These are phyloP conservation scores for Aurifilum marmelostoma DNA, from an alignment of 2,329 filamentous ascomycete species.

Conservation along the genomic window DNA sequence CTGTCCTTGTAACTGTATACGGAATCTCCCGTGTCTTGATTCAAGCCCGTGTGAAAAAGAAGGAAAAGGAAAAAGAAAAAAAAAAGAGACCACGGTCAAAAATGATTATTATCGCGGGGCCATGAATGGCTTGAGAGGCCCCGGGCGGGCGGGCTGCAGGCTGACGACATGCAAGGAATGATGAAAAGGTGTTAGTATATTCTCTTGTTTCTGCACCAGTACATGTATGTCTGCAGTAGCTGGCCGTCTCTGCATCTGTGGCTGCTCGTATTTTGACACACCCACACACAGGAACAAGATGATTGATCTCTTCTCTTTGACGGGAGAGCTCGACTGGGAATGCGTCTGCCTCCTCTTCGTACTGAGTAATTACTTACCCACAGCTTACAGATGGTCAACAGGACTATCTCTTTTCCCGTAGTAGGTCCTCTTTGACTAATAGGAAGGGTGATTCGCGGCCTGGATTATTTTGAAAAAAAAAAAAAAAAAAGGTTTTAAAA, in stretches of 20 bases:
- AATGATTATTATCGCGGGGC: not conserved
- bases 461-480: not conserved
- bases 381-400: not conserved
- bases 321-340: too few relatives aligned
- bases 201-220: too few relatives aligned
- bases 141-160: not conserved
- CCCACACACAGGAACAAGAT: not conserved
- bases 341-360: too few relatives aligned
- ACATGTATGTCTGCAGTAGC: not conserved
- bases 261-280: conserved; percentile 1
- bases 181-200: too few relatives aligned
- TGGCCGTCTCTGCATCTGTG: not conserved
- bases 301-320: too few relatives aligned
- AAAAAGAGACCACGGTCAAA: not conserved
- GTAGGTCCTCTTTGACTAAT: not conserved
- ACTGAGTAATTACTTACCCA: too few relatives aligned
- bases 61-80: not conserved
- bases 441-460: not conserved
- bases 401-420: not conserved
- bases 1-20: not conserved
- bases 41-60: too few relatives aligned
- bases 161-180: not conserved
- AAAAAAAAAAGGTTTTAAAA: not conserved
- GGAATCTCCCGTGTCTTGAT: not conserved
- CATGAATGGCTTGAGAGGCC: not conserved